A percentile compares a stretch with the other conserved stretches of the same genome.
These are phyloP conservation scores for Penicillium tannophilum DNA, from an alignment of 495 filamentous ascomycete species.

Conservation along the genomic window DNA sequence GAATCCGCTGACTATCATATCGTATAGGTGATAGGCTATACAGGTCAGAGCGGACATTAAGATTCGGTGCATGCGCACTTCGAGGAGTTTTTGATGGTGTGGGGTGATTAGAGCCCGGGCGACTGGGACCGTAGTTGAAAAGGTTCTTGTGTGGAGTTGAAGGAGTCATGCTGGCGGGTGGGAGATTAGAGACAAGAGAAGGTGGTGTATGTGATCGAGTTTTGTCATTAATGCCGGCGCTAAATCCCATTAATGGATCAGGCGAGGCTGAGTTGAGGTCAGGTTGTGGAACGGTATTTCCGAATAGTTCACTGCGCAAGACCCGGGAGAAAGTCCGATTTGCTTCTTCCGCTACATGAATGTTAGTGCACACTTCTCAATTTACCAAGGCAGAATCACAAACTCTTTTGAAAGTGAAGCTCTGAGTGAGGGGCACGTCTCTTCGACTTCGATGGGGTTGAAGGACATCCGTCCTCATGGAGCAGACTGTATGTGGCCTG, in stretches of 20 bases:
- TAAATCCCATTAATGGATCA: slow-evolving; percentile 61
- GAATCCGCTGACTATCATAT: slow-evolving; percentile 85
- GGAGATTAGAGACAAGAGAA: slow-evolving; percentile 60
- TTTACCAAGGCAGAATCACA: slow-evolving; percentile 29
- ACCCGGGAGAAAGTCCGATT: slow-evolving; percentile 90
- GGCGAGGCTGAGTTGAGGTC: slow-evolving; percentile 67
- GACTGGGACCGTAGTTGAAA: slow-evolving; percentile 86
- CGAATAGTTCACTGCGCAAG: slow-evolving; percentile 87
- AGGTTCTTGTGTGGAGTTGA: slow-evolving; percentile 97
- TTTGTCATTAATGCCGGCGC: slow-evolving; percentile 62
- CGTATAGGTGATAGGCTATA: slow-evolving; percentile 93
- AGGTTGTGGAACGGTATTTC: slow-evolving; percentile 80
- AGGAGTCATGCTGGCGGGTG: slow-evolving; percentile 75
- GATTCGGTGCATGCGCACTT: slow-evolving; percentile 78
- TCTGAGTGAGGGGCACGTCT: slow-evolving; percentile 87
- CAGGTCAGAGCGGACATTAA: slow-evolving; percentile 85
- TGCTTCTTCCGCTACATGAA: slow-evolving; percentile 78
- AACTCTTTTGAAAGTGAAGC: slow-evolving; percentile 91
- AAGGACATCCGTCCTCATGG: slow-evolving; percentile 87
- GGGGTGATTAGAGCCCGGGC: slow-evolving; percentile 69
- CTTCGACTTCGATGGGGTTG: slow-evolving; percentile 82
- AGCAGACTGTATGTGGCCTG: slow-evolving; percentile 88
- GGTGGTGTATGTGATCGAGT: slow-evolving; percentile 82
- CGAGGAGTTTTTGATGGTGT: slow-evolving; percentile 89
- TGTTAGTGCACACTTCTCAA: slow-evolving; percentile 39